Conservation (phyloP, 176 grass and related monocot genomes). For the Eleusine indica region DNA sequence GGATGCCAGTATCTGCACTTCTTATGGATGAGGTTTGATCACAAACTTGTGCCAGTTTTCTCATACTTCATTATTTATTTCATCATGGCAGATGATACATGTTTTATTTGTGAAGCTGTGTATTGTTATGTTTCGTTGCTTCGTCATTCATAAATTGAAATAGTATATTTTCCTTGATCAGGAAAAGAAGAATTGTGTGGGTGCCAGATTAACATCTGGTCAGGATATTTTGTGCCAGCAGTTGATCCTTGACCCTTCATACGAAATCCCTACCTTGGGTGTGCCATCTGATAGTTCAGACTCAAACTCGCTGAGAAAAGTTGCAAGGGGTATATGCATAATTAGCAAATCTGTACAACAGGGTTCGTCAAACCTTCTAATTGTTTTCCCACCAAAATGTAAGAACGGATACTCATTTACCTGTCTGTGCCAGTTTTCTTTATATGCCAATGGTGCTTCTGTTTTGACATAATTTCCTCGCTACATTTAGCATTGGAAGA, state of each 20-base stretch:
- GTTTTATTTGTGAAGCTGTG: slow-evolving; percentile 17
- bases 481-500: slow-evolving; percentile 71
- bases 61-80: slow-evolving; percentile 17
- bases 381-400: slow-evolving; percentile 98
- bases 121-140: not conserved
- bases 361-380: slow-evolving; percentile 70
- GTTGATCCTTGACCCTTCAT: slow-evolving; percentile 75
- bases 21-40: slow-evolving; percentile 74
- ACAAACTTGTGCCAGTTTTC: not conserved
- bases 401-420: slow-evolving; percentile 37
- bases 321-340: slow-evolving; percentile 88
- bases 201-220: slow-evolving; percentile 84
- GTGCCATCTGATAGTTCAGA: slow-evolving; percentile 40
- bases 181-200: slow-evolving; percentile 67
- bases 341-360: slow-evolving; percentile 59
- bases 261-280: slow-evolving; percentile 63
- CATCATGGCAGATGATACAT: not conserved
- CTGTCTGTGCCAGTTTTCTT: slow-evolving; percentile 8
- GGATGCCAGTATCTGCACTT: slow-evolving; percentile 73
- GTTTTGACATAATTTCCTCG: slow-evolving; percentile 29
- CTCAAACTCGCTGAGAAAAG: slow-evolving; percentile 42
- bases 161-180: slow-evolving; percentile 41
- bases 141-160: slow-evolving; percentile 8
- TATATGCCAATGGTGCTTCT: slow-evolving; percentile 24
- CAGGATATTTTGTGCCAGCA: slow-evolving; percentile 86